phyloP scores from a whole-genome alignment of 2,329 filamentous ascomycete genomes.

The Penicillium paneum region DNA sequence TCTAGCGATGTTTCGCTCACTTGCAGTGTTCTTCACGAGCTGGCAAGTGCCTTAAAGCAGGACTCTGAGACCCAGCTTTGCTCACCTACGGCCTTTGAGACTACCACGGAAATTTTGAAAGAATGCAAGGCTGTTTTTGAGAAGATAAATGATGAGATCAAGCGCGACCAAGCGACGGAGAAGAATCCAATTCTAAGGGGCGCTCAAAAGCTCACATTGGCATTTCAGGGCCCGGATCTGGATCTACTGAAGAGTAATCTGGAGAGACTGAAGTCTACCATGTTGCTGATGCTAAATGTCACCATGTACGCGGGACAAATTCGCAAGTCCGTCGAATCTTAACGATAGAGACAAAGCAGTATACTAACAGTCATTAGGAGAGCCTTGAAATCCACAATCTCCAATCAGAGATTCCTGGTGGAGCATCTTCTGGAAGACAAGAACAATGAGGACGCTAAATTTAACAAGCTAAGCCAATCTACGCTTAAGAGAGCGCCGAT shows the following conservation, averaged over 20 bases:
- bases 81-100: conserved; percentile 15
- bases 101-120: conserved; percentile 4
- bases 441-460: not conserved
- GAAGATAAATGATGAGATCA: conserved; percentile 5
- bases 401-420: not conserved
- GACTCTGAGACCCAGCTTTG: conserved; percentile 24
- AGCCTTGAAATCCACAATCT: not conserved
- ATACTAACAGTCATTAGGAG: not conserved
- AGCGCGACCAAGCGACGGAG: not conserved
- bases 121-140: conserved; percentile 27
- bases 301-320: conserved; percentile 31
- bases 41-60: conserved; percentile 24
- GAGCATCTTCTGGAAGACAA: not conserved
- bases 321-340: conserved; percentile 1
- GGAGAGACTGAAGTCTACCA: conserved; percentile 32
- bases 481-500: not conserved
- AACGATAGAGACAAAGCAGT: too few relatives aligned
- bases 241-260: conserved; percentile 28
- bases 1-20: conserved; percentile 32
- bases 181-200: not conserved
- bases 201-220: conserved; percentile 16
- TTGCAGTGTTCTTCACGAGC: conserved; percentile 27
- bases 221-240: conserved; percentile 23
- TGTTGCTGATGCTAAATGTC: conserved; percentile 19
- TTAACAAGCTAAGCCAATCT: not conserved